Percentiles rank a stretch among this genome's conserved stretches.
Conservation (phyloP, 139 green algal species). For the Chlorella vulgaris region DNA sequence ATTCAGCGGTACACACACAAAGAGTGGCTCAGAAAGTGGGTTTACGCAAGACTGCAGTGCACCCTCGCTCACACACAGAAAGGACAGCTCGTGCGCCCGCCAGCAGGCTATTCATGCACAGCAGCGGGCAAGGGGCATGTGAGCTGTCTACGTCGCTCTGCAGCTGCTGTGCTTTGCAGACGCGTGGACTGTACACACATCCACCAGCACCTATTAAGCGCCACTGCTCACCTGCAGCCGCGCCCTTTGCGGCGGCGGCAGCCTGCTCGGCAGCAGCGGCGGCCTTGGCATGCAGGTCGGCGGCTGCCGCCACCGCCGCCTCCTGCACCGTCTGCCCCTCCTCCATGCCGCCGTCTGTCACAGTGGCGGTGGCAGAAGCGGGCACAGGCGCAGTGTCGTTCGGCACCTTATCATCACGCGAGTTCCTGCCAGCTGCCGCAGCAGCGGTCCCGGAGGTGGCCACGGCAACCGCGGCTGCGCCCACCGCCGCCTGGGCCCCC, state of each 20-base stretch:
- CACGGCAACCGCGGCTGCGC: neutral
- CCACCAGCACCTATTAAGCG: no score
- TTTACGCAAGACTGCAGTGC: no score
- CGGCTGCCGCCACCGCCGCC: neutral
- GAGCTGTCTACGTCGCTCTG: no score
- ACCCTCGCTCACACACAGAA: no score
- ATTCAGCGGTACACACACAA: no score
- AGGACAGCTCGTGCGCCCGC: no score
- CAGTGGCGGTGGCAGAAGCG: neutral
- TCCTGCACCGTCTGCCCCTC: neutral
- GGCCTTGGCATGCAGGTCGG: neutral
- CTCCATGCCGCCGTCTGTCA: neutral
- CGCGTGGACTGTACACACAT: no score
- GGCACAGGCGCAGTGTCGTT: neutral
- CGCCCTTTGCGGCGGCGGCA: neutral
- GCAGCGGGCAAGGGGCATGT: no score
- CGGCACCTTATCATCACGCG: neutral
- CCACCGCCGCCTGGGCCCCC: neutral
- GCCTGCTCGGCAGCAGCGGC: neutral
- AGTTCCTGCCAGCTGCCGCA: neutral
- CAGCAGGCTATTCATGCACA: no score
- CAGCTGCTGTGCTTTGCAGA: no score
- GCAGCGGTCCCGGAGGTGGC: neutral
- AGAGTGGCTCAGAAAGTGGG: no score
- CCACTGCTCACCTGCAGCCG: constrained; percentile 7